A percentile compares a stretch with the other conserved stretches of the same genome.
Evolutionary conservation across 257 asterid species (phyloP).

Genomic region (Solanum commersonii): DNA sequence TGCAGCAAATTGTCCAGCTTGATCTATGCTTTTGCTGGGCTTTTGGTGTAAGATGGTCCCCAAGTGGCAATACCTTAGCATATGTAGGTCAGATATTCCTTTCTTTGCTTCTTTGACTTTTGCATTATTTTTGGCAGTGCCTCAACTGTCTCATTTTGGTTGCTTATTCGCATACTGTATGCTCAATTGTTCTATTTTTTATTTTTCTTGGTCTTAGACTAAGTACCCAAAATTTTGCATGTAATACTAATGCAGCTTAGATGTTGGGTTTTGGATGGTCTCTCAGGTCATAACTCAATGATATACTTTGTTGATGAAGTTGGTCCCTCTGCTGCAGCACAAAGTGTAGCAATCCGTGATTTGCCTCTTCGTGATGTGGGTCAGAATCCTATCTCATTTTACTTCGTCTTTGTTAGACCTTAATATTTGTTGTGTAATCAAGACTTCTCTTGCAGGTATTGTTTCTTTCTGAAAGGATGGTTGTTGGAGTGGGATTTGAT

Average conservation of each 20-base stretch:
- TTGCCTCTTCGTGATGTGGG: conserved; percentile 99
- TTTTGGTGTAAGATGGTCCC: conserved; percentile 96
- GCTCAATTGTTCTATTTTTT: background rate
- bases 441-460: conserved; percentile 46
- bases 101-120: conserved; percentile 7
- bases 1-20: conserved; percentile 96
- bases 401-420: conserved; percentile 2
- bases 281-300: conserved; percentile 93
- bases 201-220: background rate
- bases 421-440: conserved; percentile 10
- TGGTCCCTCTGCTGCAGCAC: conserved; percentile 95
- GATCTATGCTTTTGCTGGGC: conserved; percentile 96
- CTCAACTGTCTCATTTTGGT: background rate
- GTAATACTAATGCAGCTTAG: conserved; percentile 5
- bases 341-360: conserved; percentile 88
- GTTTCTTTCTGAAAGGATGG: conserved; percentile 82
- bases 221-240: background rate
- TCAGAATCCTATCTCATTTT: conserved; percentile 74
- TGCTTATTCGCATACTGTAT: background rate
- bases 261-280: conserved; percentile 3
- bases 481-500: conserved; percentile 93
- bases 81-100: conserved; percentile 71
- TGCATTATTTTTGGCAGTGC: background rate
- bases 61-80: conserved; percentile 83
- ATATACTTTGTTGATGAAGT: conserved; percentile 93